Conservation (phyloP, 805 yeast genomes). For the Saccharomycopsis sp. region DNA sequence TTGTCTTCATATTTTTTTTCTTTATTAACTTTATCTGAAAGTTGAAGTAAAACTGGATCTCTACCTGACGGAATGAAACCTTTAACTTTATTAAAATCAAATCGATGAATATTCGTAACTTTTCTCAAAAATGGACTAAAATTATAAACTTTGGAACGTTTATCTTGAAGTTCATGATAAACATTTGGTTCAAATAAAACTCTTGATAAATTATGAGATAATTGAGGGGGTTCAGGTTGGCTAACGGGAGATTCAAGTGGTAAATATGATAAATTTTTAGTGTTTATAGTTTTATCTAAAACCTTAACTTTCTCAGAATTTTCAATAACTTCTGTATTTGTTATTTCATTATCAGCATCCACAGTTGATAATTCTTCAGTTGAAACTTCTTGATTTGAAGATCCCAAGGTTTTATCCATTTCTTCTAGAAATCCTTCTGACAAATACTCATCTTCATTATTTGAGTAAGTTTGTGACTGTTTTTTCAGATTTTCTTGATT, state of each 20-base stretch:
- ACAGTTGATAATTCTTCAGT: no score
- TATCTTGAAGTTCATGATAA: slow-evolving; percentile 68
- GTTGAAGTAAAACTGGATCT: slow-evolving; percentile 40
- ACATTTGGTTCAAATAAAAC: slow-evolving; percentile 69
- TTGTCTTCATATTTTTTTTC: slow-evolving; percentile 6
- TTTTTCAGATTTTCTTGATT: no score
- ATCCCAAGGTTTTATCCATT: no score
- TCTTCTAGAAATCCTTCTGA: no score
- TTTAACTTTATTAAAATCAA: slow-evolving; percentile 48
- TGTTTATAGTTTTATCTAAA: not conserved
- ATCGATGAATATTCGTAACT: slow-evolving; percentile 54
- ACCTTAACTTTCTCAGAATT: not conserved
- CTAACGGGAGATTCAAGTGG: slow-evolving; percentile 8
- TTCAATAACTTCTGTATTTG: no score
- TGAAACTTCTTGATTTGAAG: no score
- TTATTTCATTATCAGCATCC: no score
- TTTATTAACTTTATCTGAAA: slow-evolving; percentile 30
- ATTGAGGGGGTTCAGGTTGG: slow-evolving; percentile 29
- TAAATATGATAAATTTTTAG: not conserved
- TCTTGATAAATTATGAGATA: slow-evolving; percentile 58
- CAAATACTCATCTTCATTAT: no score
- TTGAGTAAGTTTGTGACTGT: no score
- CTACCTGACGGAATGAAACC: slow-evolving; percentile 57
- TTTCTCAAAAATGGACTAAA: slow-evolving; percentile 50
- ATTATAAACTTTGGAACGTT: slow-evolving; percentile 63